Percentiles rank a stretch among this genome's conserved stretches.
These are phyloP conservation scores for Eucalyptus erythrocorys DNA, from an alignment of 345 rosid species.

Conservation along the genomic window DNA sequence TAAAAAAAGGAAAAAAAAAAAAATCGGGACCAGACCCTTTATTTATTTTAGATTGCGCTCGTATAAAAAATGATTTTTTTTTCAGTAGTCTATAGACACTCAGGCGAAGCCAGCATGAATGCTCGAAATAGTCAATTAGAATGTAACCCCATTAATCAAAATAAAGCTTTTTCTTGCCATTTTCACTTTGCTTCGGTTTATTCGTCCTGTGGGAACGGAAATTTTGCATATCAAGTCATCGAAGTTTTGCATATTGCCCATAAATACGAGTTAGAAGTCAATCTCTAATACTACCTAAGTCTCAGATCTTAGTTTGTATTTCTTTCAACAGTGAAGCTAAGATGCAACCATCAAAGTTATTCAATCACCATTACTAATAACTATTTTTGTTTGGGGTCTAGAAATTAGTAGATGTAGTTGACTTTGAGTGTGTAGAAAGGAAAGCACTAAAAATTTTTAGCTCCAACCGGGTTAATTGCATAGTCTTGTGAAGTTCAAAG, in stretches of 20 bases:
- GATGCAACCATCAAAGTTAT: neutral
- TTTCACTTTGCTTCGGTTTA: neutral
- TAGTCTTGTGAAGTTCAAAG: neutral
- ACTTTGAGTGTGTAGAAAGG: conserved; percentile 86
- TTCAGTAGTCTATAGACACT: conserved; percentile 56
- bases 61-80: neutral
- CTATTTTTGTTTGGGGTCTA: conserved; percentile 2
- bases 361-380: neutral
- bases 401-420: conserved; percentile 93
- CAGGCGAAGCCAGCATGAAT: conserved; percentile 92
- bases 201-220: neutral
- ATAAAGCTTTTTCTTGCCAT: neutral
- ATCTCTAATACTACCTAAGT: conserved; percentile 61
- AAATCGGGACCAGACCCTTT: no score
- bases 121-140: conserved; percentile 81
- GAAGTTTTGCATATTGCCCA: conserved; percentile 54
- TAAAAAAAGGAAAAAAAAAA: neutral
- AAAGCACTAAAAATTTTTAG: conserved; percentile 17
- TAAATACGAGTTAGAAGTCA: conserved; percentile 26
- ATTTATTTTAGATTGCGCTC: neutral
- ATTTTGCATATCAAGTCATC: conserved; percentile 42
- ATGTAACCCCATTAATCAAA: conserved; percentile 37
- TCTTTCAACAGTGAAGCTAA: neutral
- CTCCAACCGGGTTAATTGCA: neutral
- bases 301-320: conserved; percentile 59